Evolutionary conservation across 805 yeast species (phyloP).

Genomic region (Candida berthetii): DNA sequence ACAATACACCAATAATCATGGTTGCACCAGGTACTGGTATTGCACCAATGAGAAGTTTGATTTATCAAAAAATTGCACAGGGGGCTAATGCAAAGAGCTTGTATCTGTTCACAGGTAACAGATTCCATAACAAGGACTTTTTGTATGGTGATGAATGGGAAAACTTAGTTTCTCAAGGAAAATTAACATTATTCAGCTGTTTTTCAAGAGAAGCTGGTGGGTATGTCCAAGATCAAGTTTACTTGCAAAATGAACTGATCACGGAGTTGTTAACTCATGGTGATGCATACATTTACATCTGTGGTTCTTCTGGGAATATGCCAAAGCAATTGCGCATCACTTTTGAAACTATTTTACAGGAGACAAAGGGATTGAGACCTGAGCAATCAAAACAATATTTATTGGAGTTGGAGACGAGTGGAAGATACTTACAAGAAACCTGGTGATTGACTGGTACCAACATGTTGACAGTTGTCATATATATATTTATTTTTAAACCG

Average conservation of each 20-base stretch:
- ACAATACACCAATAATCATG: constrained; percentile 51
- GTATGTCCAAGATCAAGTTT: constrained; percentile 77
- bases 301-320: constrained; percentile 95
- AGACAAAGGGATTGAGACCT: constrained; percentile 33
- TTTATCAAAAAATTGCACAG: constrained; percentile 32
- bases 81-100: constrained; percentile 24
- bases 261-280: constrained; percentile 45
- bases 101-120: constrained; percentile 68
- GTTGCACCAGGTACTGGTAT: constrained; percentile 95
- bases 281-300: constrained; percentile 65
- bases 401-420: constrained; percentile 51
- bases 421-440: constrained; percentile 80
- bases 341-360: constrained; percentile 52
- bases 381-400: constrained; percentile 46
- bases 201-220: constrained; percentile 49
- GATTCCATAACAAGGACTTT: constrained; percentile 61
- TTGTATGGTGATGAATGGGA: constrained; percentile 56
- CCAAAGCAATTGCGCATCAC: constrained; percentile 86
- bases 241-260: constrained; percentile 40
- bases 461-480: background rate
- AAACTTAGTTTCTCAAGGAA: constrained; percentile 22
- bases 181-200: constrained; percentile 35
- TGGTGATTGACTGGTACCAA: too few relatives aligned
- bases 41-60: constrained; percentile 82
- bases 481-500: background rate